phyloP scores from a whole-genome alignment of 148 eudicot species.

The Pharnaceum exiguum region DNA sequence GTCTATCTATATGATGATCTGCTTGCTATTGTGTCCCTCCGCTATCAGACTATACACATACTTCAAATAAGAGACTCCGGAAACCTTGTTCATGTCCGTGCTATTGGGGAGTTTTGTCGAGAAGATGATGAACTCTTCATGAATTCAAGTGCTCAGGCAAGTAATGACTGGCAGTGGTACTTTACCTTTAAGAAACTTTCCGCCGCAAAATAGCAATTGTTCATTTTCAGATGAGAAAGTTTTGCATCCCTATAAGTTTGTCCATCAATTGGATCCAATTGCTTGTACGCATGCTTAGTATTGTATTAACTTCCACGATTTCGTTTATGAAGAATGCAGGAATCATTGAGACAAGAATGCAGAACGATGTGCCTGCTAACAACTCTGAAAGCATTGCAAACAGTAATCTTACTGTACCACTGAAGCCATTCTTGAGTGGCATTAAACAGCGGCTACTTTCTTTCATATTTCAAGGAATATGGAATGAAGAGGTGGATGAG shows the following conservation, averaged over 20 bases:
- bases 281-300: neutral
- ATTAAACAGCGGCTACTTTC: slow-evolving; percentile 91
- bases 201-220: too few species aligned
- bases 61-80: slow-evolving; percentile 94
- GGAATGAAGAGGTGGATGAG: slow-evolving; percentile 86
- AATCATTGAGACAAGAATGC: slow-evolving; percentile 30
- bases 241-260: too few species aligned
- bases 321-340: slow-evolving; percentile 35
- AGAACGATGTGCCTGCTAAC: slow-evolving; percentile 35
- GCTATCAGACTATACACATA: slow-evolving; percentile 87
- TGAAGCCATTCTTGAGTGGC: slow-evolving; percentile 61
- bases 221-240: too few species aligned
- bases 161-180: slow-evolving; percentile 15
- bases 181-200: neutral
- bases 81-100: slow-evolving; percentile 75
- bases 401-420: slow-evolving; percentile 18
- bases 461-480: slow-evolving; percentile 75
- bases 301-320: neutral
- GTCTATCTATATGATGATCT: slow-evolving; percentile 88
- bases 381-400: slow-evolving; percentile 33
- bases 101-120: slow-evolving; percentile 83
- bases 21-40: slow-evolving; percentile 87
- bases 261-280: neutral
- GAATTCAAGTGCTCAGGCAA: slow-evolving; percentile 78
- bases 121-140: slow-evolving; percentile 97